Conservation (phyloP, 495 filamentous ascomycete genomes). For the Chaetomium tenue region DNA sequence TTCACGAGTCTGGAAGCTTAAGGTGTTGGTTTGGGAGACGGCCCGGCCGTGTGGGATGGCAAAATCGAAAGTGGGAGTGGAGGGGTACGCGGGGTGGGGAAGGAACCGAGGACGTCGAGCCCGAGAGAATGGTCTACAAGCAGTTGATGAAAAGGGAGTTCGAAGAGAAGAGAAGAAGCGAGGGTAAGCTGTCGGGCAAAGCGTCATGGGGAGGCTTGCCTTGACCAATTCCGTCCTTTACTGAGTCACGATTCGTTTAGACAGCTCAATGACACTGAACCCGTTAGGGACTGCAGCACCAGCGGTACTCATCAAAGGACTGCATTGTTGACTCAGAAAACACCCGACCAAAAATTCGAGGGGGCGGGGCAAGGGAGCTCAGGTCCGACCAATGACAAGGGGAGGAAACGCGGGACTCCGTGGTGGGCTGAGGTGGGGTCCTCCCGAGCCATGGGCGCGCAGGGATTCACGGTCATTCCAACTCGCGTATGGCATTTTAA, state of each 20-base stretch:
- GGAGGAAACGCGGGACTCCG: neutral
- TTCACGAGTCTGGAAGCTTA: conserved; percentile 25
- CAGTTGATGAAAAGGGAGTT: conserved; percentile 12
- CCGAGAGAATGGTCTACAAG: conserved; percentile 8
- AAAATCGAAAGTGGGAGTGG: conserved; percentile 17
- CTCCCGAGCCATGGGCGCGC: neutral
- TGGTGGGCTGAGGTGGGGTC: neutral
- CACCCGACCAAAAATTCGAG: conserved; percentile 9
- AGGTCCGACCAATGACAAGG: neutral
- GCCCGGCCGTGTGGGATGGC: conserved; percentile 25
- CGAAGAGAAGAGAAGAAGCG: conserved; percentile 30
- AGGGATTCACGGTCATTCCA: neutral
- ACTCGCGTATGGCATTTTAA: neutral
- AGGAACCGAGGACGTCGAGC: conserved; percentile 24
- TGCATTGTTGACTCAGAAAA: conserved; percentile 14
- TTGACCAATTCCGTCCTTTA: neutral
- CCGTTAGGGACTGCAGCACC: too few species aligned
- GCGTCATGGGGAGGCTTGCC: conserved; percentile 24
- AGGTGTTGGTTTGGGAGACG: conserved; percentile 9
- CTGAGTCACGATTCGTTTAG: conserved; percentile 6
- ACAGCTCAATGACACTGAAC: neutral
- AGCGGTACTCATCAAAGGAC: too few species aligned
- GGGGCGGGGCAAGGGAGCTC: neutral
- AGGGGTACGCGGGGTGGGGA: conserved; percentile 18
- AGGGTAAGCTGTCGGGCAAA: conserved; percentile 16